Conservation (phyloP, 2,329 filamentous ascomycete genomes). For the Aschersonia sp. region DNA sequence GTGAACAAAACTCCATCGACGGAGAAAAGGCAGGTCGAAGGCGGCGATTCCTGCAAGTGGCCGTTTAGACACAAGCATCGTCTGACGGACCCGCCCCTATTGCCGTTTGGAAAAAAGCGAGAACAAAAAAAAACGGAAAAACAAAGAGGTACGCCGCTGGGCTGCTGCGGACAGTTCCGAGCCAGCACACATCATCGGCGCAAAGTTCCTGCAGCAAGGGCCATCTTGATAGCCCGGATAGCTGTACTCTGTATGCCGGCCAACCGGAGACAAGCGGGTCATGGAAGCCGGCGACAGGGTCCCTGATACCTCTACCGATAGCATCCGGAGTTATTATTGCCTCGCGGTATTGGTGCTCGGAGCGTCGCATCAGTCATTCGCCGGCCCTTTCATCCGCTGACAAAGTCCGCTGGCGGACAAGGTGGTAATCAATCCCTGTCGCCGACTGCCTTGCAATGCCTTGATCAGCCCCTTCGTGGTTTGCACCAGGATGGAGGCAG, state of each 20-base stretch:
- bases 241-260: background rate
- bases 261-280: conserved; percentile 3
- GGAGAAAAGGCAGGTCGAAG: no score
- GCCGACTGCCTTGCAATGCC: background rate
- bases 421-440: background rate
- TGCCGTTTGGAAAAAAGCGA: background rate
- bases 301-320: background rate
- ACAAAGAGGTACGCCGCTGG: no score
- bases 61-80: no score
- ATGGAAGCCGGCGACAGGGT: background rate
- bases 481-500: background rate
- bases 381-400: background rate
- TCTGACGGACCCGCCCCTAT: no score
- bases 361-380: background rate
- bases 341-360: background rate
- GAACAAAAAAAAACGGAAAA: background rate
- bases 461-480: background rate
- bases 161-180: background rate
- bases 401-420: no score
- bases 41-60: no score
- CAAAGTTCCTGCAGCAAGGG: conserved; percentile 1
- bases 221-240: background rate
- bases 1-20: no score
- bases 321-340: background rate
- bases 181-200: background rate